These are phyloP conservation scores for Trypanosoma congolense DNA, from an alignment of 208 protist genomes.

Conservation along the genomic window DNA sequence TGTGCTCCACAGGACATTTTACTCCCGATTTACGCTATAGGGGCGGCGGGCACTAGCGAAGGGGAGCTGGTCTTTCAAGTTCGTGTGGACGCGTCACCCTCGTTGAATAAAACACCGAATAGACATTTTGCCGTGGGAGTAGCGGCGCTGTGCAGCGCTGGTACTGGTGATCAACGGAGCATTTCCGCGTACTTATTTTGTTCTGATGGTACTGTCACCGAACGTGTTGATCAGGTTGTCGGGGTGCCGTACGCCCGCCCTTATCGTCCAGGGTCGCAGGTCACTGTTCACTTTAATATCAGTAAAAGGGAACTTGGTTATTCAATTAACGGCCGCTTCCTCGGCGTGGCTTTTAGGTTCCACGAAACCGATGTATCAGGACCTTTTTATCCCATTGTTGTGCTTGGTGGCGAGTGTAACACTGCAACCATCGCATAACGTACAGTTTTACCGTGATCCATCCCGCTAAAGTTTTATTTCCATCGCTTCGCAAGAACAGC, in stretches of 20 bases:
- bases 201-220: constrained; percentile 38
- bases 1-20: constrained; percentile 21
- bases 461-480: too few relatives aligned
- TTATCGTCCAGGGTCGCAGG: constrained; percentile 32
- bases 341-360: constrained; percentile 62
- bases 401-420: constrained; percentile 41
- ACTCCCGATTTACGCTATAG: constrained; percentile 55
- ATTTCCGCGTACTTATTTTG: constrained; percentile 49
- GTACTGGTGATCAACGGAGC: too few relatives aligned
- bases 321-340: constrained; percentile 34
- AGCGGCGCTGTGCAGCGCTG: too few relatives aligned
- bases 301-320: constrained; percentile 36
- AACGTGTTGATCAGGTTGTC: constrained; percentile 21
- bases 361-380: constrained; percentile 28
- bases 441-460: too few relatives aligned
- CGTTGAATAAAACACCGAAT: constrained; percentile 14
- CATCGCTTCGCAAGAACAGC: neutral
- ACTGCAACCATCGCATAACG: constrained; percentile 36
- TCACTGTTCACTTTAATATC: constrained; percentile 51
- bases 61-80: constrained; percentile 36
- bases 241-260: constrained; percentile 41
- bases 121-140: constrained; percentile 35
- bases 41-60: constrained; percentile 28
- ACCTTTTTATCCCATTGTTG: constrained; percentile 53
- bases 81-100: constrained; percentile 21